A percentile compares a stretch with the other conserved stretches of the same genome.
Evolutionary conservation across 2,329 filamentous ascomycete species (phyloP).

Genomic region (Cercospora sp.): DNA sequence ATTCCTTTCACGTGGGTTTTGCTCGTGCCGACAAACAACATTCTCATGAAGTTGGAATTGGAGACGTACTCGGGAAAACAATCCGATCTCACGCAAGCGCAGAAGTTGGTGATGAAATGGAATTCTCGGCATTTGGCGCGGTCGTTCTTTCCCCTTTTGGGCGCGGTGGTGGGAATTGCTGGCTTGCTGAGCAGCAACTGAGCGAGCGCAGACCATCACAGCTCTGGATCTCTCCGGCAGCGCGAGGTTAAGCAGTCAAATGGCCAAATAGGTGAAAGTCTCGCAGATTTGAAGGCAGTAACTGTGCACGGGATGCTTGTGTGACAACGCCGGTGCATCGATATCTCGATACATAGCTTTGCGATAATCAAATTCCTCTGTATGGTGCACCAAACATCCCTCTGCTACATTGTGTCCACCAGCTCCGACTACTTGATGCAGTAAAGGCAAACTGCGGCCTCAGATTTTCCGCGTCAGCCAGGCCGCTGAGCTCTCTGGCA

Average conservation of each 20-base stretch:
- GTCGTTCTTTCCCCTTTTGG: conserved; percentile 13
- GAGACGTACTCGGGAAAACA: not conserved
- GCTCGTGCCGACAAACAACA: conserved; percentile 8
- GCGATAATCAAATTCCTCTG: too few species aligned
- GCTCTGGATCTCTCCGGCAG: too few species aligned
- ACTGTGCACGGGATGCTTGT: too few species aligned
- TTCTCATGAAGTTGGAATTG: not conserved
- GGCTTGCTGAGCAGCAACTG: not conserved
- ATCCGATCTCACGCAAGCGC: not conserved
- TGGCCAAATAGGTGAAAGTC: not conserved
- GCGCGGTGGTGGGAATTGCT: conserved; percentile 9
- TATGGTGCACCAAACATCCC: too few species aligned
- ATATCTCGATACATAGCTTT: too few species aligned
- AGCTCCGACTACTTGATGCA: too few species aligned
- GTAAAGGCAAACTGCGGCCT: too few species aligned
- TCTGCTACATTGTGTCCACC: too few species aligned
- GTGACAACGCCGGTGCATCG: too few species aligned
- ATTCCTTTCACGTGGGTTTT: conserved; percentile 20
- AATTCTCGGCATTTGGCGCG: conserved; percentile 1
- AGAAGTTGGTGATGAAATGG: conserved; percentile 11
- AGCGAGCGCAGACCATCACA: not conserved
- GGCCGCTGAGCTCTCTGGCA: too few species aligned
- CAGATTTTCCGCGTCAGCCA: too few species aligned
- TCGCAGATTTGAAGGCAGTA: too few species aligned
- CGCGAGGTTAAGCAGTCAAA: not conserved